Base-by-base conservation (phyloP, 2,329 filamentous ascomycete genomes). In the Colletotrichum graminicola region DNA sequence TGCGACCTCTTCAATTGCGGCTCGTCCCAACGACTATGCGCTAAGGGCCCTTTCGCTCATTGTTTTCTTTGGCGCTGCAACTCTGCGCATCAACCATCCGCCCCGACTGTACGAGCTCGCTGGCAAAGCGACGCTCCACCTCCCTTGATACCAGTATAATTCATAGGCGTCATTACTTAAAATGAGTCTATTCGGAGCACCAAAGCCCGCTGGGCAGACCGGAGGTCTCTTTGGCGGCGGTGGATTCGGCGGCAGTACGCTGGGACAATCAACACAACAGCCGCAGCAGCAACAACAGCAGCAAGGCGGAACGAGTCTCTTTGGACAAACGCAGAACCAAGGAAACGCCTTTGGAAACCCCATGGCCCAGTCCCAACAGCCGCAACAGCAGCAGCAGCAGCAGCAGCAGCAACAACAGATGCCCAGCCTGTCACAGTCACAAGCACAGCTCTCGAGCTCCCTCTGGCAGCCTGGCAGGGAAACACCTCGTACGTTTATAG, bases 381-480 rank as follows among this genome's bases (percentile, higher is more conserved):
- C 54, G 56, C 79, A 80, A 62, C 66, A 76, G 49, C 74, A 81
- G 51, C 78, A 82, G 66, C 79, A 80, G 66, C 79, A 83, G 67
- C 83, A 84, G 66, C 81, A 79, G 57, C 79, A 82, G 69, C 79
- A 80, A 73, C 79, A 82, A 66, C 84, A 83, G 75, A 82, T 84
- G 78, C 85, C 80, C 26, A 75, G 77, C 69, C 75, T 85, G 52
- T 83, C 80, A 39, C 86, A 82, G 78, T 84, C 81, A 59, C 84
- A 81, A 79, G 85, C 82, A 64, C 81, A 86, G 74, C 79, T 86
- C 18, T 84, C 84, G 16, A 84, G 80, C 74, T 87, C 86, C 11
- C 78, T 87, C 75, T 88, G 87, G 85, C 86, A 87, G 71, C 85
- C 86, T 1, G 84, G 84, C 67, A 85, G 83, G 75, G 84, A 85